phyloP scores from a whole-genome alignment of 257 asterid species.

The Knoxia roxburghii region DNA sequence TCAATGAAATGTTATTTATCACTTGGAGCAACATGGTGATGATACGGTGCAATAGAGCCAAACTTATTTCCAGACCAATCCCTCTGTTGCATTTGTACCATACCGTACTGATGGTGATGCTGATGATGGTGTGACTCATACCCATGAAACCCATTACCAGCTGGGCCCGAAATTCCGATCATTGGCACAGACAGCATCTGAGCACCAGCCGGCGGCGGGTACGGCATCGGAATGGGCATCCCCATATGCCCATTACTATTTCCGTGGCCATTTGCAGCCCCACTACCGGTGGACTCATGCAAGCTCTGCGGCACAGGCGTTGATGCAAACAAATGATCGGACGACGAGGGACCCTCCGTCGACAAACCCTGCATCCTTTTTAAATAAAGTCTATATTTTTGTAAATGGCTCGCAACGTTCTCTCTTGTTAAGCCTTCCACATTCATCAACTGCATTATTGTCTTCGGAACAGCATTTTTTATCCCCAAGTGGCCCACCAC shows the following conservation, averaged over 20 bases:
- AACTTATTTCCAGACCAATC: constrained; percentile 72
- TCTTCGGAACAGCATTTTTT: constrained; percentile 79
- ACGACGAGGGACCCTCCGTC: constrained; percentile 57
- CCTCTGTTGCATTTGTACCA: constrained; percentile 55
- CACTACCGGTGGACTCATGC: constrained; percentile 51
- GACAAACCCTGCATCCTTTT: constrained; percentile 80
- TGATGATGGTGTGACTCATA: constrained; percentile 23
- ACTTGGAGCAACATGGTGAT: constrained; percentile 47
- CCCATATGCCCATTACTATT: constrained; percentile 31
- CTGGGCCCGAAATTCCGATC: constrained; percentile 20
- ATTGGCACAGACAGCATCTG: constrained; percentile 19
- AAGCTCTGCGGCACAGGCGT: constrained; percentile 72
- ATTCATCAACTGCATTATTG: constrained; percentile 93
- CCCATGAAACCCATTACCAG: constrained; percentile 17
- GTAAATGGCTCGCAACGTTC: constrained; percentile 90
- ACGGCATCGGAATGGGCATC: constrained; percentile 18
- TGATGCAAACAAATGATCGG: constrained; percentile 75
- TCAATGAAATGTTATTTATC: constrained; percentile 34
- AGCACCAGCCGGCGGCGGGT: constrained; percentile 4
- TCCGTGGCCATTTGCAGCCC: constrained; percentile 33
- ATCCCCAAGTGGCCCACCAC: constrained; percentile 84
- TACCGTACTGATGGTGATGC: constrained; percentile 48
- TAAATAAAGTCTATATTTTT: constrained; percentile 72
- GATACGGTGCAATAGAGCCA: constrained; percentile 29
- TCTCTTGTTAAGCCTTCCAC: constrained; percentile 92